A percentile compares a stretch with the other conserved stretches of the same genome.
phyloP scores from a whole-genome alignment of 495 filamentous ascomycete genomes.

The Aspergillus diversus region DNA sequence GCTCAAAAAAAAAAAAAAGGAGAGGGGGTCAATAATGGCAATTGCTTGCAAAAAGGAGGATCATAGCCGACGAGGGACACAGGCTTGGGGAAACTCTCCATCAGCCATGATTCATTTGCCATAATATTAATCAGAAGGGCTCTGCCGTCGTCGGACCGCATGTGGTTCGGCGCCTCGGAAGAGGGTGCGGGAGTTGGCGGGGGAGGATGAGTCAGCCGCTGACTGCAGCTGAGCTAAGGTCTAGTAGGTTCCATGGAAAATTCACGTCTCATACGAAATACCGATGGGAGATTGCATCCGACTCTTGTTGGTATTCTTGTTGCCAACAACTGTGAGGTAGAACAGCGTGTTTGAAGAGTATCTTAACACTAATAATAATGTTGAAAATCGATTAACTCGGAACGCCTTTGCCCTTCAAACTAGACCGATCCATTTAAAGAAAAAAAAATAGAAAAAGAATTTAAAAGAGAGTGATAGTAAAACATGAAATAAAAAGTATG shows the following conservation, averaged over 20 bases:
- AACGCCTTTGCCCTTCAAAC: not conserved
- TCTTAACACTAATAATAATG: no score
- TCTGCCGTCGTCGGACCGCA: slow-evolving; percentile 17
- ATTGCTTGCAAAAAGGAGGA: not conserved
- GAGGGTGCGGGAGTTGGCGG: slow-evolving; percentile 22
- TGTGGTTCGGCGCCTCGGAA: slow-evolving; percentile 26
- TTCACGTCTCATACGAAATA: not conserved
- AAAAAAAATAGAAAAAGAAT: not conserved
- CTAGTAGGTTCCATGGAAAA: slow-evolving; percentile 18
- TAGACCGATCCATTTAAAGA: not conserved
- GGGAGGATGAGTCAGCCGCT: slow-evolving; percentile 24
- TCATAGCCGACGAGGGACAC: not conserved
- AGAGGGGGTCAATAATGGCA: not conserved
- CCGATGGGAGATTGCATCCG: no score
- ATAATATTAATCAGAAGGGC: slow-evolving; percentile 3
- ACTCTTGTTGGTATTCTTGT: no score
- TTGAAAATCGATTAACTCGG: no score
- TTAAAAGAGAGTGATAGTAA: not conserved
- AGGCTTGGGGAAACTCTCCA: not conserved
- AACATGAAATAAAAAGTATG: not conserved
- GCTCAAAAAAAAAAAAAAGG: not conserved
- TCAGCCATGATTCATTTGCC: slow-evolving; percentile 2
- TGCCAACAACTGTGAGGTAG: not conserved
- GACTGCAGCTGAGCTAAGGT: slow-evolving; percentile 11
- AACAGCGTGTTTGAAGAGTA: not conserved